These are phyloP conservation scores for Amniculicola lignicola DNA, from an alignment of 495 filamentous ascomycete species.

Conservation along the genomic window DNA sequence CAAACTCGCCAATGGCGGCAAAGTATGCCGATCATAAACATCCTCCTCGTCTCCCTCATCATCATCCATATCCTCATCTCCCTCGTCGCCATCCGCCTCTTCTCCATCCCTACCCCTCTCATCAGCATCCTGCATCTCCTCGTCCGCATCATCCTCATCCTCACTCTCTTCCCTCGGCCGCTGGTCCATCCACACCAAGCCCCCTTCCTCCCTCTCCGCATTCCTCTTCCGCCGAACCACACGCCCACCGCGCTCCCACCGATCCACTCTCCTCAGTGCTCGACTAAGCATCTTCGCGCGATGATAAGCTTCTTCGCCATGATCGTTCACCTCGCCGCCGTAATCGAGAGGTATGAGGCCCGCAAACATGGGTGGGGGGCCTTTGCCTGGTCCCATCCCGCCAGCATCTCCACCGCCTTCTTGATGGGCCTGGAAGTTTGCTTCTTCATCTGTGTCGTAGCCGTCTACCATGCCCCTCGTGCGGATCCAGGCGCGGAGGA, in stretches of 20 bases:
- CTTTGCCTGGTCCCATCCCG: constrained; percentile 8
- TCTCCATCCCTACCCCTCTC: constrained; percentile 27
- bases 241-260: constrained; percentile 35
- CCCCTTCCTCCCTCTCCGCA: constrained; percentile 4
- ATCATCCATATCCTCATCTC: constrained; percentile 32
- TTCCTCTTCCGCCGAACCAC: constrained; percentile 9
- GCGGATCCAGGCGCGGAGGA: constrained; percentile 67
- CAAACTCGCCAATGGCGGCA: constrained; percentile 14
- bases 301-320: constrained; percentile 38
- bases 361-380: constrained; percentile 17
- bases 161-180: constrained; percentile 16
- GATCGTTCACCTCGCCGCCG: constrained; percentile 32
- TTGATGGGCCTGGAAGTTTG: constrained; percentile 5
- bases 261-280: constrained; percentile 33
- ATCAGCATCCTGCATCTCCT: constrained; percentile 20
- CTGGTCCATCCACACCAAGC: constrained; percentile 5
- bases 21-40: constrained; percentile 3
- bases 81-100: constrained; percentile 25
- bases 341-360: constrained; percentile 22
- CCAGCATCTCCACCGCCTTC: constrained; percentile 13
- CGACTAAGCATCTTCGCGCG: constrained; percentile 31
- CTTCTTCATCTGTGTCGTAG: constrained; percentile 75
- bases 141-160: constrained; percentile 8
- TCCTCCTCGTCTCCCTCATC: constrained; percentile 33
- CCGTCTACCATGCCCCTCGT: constrained; percentile 63